Evolutionary conservation across 2,329 filamentous ascomycete species (phyloP), one percentile per base, ranked within the genome.

Genomic region (Lachnellula hyalina): DNA sequence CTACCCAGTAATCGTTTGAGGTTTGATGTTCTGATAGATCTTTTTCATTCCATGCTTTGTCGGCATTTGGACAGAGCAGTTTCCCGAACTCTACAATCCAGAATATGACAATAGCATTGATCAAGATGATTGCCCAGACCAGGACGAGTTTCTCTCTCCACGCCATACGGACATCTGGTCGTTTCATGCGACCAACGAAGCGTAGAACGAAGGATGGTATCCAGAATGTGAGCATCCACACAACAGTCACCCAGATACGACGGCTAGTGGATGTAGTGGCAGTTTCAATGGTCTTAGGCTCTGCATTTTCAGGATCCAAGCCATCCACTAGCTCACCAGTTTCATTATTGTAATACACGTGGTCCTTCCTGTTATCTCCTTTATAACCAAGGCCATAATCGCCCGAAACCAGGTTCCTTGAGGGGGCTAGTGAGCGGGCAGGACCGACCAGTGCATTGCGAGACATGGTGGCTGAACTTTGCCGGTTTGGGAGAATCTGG

Each of bases 71-170:
- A 68, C 94, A 99, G 3, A 97, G 77, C 1, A 99, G 71, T 53
- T 81, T 83, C 35, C 93, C 92, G 64, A 99, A 94, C 40, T 75
- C 83, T 60, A 96, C 81, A 64, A 99, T 96, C 81, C 90, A 96
- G 74, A 99, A 99, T 55, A 96, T 78, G 58, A 99, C 82, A 28
- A 82, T 68, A 40, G 70, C 90, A 72, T 99, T 99, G 62, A 96
- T 73, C 12, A 99, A 65, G 32, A 89, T 69, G 63, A 99, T 97
- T 51, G 96, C 65, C 55, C 89, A 76, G 47, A 92, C 84, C 11
- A 99, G 76, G 0, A 94, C 87, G 11, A 99, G 50, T 73, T 99
- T 99, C 68, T 99, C 94, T 68, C 94, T 82, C 94, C 94, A 99
- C 0, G 94, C 94, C 70, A 88, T 89, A 25, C 94, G 89, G 8